A percentile compares a stretch with the other conserved stretches of the same genome.
Evolutionary conservation across 164 flowering plant species (phyloP).

Genomic region (Vitis cinerea): DNA sequence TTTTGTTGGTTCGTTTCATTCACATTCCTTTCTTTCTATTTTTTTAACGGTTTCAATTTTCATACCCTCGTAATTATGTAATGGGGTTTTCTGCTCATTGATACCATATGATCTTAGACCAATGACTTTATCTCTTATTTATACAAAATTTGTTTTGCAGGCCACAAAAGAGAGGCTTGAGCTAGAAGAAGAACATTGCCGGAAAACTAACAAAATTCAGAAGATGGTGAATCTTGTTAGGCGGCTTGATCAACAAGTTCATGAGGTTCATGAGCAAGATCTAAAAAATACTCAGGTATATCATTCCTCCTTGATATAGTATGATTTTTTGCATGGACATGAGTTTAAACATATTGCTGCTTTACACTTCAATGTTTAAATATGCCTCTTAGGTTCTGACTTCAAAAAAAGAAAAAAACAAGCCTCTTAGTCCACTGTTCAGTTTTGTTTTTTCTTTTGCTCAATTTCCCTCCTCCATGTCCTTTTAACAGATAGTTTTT

Average conservation of each 20-base stretch:
- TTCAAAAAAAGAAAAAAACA: too few species aligned
- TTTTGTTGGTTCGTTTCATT: neutral
- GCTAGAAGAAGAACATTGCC: conserved; percentile 48
- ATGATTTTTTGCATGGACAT: neutral
- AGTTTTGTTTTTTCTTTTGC: too few species aligned
- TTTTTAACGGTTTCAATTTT: neutral
- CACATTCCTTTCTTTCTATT: neutral
- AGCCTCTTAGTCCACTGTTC: too few species aligned
- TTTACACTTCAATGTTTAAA: too few species aligned
- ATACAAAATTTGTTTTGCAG: conserved; percentile 28
- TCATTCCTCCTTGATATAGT: neutral
- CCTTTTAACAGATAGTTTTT: too few species aligned
- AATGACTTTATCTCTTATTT: neutral
- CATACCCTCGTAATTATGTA: too few species aligned
- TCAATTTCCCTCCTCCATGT: too few species aligned
- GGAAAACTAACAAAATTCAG: conserved; percentile 35
- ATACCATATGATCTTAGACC: too few species aligned
- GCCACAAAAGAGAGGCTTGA: conserved; percentile 60
- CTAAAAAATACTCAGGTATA: conserved; percentile 70
- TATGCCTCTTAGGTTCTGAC: too few species aligned
- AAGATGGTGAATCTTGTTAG: conserved; percentile 40
- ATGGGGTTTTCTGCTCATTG: too few species aligned
- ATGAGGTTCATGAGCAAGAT: conserved; percentile 66
- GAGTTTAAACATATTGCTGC: neutral
- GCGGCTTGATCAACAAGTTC: conserved; percentile 59